A percentile compares a stretch with the other conserved stretches of the same genome.
Conservation (phyloP, 495 filamentous ascomycete genomes). For the Xylaria curta region DNA sequence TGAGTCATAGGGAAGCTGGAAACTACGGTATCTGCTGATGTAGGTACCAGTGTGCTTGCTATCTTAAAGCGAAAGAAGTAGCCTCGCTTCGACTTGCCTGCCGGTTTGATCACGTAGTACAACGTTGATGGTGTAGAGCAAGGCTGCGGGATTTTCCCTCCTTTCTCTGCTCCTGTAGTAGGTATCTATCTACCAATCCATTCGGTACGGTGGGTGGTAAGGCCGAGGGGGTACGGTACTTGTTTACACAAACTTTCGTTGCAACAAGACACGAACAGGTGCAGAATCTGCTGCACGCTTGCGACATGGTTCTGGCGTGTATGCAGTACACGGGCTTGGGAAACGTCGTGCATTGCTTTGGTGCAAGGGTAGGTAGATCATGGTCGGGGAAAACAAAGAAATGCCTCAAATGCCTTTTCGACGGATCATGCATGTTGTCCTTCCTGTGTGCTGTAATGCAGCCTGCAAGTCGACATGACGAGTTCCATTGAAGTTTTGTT, state of each 20-base stretch:
- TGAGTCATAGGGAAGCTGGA: not conserved
- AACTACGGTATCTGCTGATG: not conserved
- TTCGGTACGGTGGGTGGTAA: constrained; percentile 5
- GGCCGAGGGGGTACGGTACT: not conserved
- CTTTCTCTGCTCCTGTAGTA: not conserved
- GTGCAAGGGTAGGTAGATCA: constrained; percentile 4
- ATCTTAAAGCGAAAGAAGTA: not conserved
- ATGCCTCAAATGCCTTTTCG: constrained; percentile 20
- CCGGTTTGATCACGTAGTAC: not conserved
- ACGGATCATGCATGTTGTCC: constrained; percentile 5
- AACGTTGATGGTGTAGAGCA: not conserved
- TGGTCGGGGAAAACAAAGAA: constrained; percentile 13
- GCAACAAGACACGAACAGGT: not conserved
- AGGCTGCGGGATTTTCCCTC: constrained; percentile 5
- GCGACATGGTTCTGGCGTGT: constrained; percentile 14
- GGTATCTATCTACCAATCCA: constrained; percentile 1
- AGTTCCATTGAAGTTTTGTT: not conserved
- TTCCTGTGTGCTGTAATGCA: constrained; percentile 5
- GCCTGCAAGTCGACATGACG: not conserved
- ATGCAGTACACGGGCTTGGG: not conserved
- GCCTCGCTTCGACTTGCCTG: not conserved
- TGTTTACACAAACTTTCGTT: constrained; percentile 9
- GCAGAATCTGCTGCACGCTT: constrained; percentile 6
- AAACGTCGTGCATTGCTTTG: constrained; percentile 1
- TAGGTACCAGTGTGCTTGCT: not conserved